Base-by-base conservation (phyloP, 352 stramenopile genomes). In the Globisporangium radiosum region DNA sequence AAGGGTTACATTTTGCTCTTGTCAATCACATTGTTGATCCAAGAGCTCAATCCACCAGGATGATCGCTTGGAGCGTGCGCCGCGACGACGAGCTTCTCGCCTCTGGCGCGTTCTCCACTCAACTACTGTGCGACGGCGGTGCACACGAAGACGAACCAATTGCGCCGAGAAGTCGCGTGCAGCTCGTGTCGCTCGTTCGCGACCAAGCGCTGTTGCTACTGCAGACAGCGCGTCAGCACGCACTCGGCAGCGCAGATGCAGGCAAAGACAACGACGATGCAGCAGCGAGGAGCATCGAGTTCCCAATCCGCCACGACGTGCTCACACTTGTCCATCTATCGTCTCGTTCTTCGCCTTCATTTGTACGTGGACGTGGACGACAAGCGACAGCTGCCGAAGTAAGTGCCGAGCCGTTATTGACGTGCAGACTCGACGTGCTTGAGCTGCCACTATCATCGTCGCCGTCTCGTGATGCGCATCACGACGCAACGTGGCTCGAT, bases 41-140 rank as follows among this genome's bases (percentile, higher is more conserved):
- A 33, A 33, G 25, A 33, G 6, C 19, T n/a, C 42, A 38, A 56
- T 49, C 42, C 13, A 63, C 43, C 13, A 68, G 9, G 9, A 59
- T 66, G 55, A 45, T 80, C 47, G 54, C 15, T 19, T 82, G 71
- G 72, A 59, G 69, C 60, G 61, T 85, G 50, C 74, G 71, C 38
- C 47, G 44, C 25, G 65, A 73, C 33, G 50, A 68, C 17, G 14
- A 36, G 14, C 59, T 51, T 59, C 17, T 80, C 42, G 25, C 56
- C 39, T 59, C 47, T 36, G 75, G 72, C 36, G 39, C 25, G 40
- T 43, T 84, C 19, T 43, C 60, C 11, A 5, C 59, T 11, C 54
- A 65, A 47, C 47, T 69, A 25, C 47, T 72, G 50, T 50, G 7
- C 5, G 4, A 3, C 19, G 19, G 19, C 6, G 48, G 3, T 17